phyloP scores from a whole-genome alignment of 2,329 filamentous ascomycete genomes.

The Colletotrichum tofieldiae region DNA sequence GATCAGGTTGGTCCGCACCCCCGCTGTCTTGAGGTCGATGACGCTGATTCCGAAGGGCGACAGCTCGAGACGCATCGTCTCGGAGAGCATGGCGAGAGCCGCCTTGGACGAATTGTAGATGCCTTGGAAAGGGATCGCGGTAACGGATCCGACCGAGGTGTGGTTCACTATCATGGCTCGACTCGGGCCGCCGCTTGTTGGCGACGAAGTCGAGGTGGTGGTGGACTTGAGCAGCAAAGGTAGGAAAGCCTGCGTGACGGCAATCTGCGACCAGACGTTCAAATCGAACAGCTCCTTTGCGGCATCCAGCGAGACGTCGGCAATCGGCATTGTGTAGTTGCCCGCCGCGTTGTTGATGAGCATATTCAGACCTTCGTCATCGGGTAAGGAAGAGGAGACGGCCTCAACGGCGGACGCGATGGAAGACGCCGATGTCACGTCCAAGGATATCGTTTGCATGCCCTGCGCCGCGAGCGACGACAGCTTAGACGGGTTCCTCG shows the following conservation, averaged over 20 bases:
- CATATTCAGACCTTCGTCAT: constrained; percentile 45
- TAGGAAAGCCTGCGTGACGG: constrained; percentile 50
- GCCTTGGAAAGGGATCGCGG: constrained; percentile 24
- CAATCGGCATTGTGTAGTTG: constrained; percentile 49
- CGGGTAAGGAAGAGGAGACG: constrained; percentile 13
- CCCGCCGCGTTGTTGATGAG: constrained; percentile 53
- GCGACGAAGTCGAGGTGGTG: background rate
- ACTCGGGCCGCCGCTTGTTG: background rate
- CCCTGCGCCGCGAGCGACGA: constrained; percentile 46
- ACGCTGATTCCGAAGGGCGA: constrained; percentile 48
- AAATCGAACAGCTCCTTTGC: constrained; percentile 49
- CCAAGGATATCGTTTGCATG: constrained; percentile 47
- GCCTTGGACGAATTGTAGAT: constrained; percentile 49
- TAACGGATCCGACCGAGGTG: constrained; percentile 43
- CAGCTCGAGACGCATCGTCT: constrained; percentile 50
- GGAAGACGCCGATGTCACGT: constrained; percentile 50
- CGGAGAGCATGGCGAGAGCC: constrained; percentile 45
- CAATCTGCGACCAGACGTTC: constrained; percentile 51
- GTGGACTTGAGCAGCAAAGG: constrained; percentile 20
- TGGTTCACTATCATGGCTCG: constrained; percentile 31
- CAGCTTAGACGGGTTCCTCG: constrained; percentile 49
- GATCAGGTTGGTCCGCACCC: constrained; percentile 40
- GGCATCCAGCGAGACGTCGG: constrained; percentile 49
- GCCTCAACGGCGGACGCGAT: constrained; percentile 45
- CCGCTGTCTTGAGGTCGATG: constrained; percentile 44